Evolutionary conservation across 257 asterid species (phyloP), one percentile per base, ranked within the genome.

Genomic region (Jacaranda copaia): DNA sequence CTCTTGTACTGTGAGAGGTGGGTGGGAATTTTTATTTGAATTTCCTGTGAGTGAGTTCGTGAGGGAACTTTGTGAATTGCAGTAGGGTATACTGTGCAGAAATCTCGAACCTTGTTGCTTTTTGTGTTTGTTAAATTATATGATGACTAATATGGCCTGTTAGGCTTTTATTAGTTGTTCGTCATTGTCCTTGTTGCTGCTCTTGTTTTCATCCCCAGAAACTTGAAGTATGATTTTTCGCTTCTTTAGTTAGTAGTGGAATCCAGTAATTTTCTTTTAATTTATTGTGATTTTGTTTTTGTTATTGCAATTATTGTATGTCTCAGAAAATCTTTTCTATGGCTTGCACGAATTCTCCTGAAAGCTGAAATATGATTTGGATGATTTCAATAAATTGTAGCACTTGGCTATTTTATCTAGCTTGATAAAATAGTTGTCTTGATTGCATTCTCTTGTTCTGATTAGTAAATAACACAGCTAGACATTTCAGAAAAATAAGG

Each of bases 131-230:
- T 58, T 65, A 56, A 55, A 19, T 77, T 57, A 8, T 61, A 4
- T 48, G 42, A 35, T 66, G 46, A 25, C 43, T 57, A 16, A 32
- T 25, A n/a, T 71, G 36, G 48, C 55, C 19, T 15, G 42, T 57
- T 36, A 58, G 16, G 69, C 43, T 57, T 75, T 40, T 16, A 75
- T 60, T 51, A 8, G 35, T 75, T 42, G 59, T 40, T 66, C 72
- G 60, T 67, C 20, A 67, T 56, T 40, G 25, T 68, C 40, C 46
- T 56, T 39, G 66, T 11, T 46, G 42, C 40, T 3, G 18, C 15
- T 38, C 35, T 66, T 38, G 25, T 13, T 58, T 65, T 57, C 35
- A 6, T 62, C 73, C 8, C 15, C 46, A 32, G 38, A 51, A 76
- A 42, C 59, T 75, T 32, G 20, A 65, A 46, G 40, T 72, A 48